phyloP scores from a whole-genome alignment of 208 protist species.

The Acanthamoeba royreba region DNA sequence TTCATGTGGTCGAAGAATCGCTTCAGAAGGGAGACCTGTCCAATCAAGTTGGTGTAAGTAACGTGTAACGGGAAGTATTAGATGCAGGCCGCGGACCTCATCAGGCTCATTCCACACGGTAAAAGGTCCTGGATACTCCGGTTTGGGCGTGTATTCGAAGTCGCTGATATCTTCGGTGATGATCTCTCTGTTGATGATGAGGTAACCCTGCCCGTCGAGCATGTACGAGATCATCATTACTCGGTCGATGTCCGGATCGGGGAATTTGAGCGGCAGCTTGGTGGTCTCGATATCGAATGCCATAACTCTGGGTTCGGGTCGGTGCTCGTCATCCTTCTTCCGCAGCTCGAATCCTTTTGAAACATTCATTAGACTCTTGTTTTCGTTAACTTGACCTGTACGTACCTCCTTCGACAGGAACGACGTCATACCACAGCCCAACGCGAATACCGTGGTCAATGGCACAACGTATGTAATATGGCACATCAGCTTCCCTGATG shows the following conservation, averaged over 20 bases:
- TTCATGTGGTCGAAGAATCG: constrained; percentile 97
- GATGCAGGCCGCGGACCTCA: constrained; percentile 74
- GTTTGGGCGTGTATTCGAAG: constrained; percentile 99
- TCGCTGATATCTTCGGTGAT: constrained; percentile 96
- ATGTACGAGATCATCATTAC: constrained; percentile 99
- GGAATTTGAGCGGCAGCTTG: constrained; percentile 98
- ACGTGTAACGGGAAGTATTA: background rate
- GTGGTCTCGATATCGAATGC: constrained; percentile 99
- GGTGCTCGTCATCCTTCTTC: constrained; percentile 82
- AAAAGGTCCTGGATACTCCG: constrained; percentile 97
- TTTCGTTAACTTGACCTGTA: background rate
- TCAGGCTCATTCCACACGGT: constrained; percentile 95
- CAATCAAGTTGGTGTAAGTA: background rate
- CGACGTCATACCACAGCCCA: constrained; percentile 96
- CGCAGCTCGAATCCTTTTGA: constrained; percentile 45
- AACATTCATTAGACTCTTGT: background rate
- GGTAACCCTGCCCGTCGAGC: constrained; percentile 96
- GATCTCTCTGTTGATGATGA: constrained; percentile 98
- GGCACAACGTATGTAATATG: constrained; percentile 96
- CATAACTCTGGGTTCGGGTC: constrained; percentile 88
- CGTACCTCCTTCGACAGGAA: background rate
- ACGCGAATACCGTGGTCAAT: constrained; percentile 93
- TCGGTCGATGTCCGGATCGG: constrained; percentile 93
- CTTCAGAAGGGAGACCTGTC: constrained; percentile 81
- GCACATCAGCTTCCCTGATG: constrained; percentile 99